Percentiles rank a stretch among this genome's conserved stretches.
These are phyloP conservation scores for Hygrophila difformis DNA, from an alignment of 257 asterid genomes.

Conservation along the genomic window DNA sequence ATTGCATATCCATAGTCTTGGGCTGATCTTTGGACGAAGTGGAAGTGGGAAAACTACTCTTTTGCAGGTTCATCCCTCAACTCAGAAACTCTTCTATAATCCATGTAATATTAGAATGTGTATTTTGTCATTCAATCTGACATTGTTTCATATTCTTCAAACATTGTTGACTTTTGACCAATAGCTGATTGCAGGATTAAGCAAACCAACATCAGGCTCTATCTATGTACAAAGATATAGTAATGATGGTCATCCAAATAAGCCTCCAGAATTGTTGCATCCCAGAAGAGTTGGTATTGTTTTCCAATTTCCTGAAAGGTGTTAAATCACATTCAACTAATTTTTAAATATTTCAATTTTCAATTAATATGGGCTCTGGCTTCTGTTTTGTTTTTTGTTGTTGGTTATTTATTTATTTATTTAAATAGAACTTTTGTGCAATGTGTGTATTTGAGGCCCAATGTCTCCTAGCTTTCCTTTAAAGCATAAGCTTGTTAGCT, in stretches of 20 bases:
- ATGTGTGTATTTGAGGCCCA: not conserved
- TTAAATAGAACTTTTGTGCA: no score
- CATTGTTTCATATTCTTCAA: constrained; percentile 14
- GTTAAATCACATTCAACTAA: constrained; percentile 14
- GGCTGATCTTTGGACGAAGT: constrained; percentile 86
- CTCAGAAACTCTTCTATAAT: constrained; percentile 1
- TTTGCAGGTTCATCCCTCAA: constrained; percentile 57
- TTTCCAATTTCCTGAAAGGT: constrained; percentile 99
- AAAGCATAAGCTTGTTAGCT: not conserved
- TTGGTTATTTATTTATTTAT: no score
- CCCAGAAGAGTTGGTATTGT: constrained; percentile 87
- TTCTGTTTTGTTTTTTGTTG: no score
- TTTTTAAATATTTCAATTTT: no score
- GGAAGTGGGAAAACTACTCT: constrained; percentile 97
- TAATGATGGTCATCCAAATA: constrained; percentile 49
- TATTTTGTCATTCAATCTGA: constrained; percentile 2
- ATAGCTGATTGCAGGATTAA: constrained; percentile 88
- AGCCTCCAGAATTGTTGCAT: constrained; percentile 41
- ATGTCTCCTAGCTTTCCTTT: not conserved
- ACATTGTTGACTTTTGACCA: constrained; percentile 16
- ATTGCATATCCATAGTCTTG: constrained; percentile 39
- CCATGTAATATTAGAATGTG: not conserved
- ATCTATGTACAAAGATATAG: constrained; percentile 48
- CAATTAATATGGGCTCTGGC: no score
- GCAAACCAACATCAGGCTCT: constrained; percentile 87